phyloP scores from a whole-genome alignment of 768 basidiomycete species.

The Naematelia encephala region DNA sequence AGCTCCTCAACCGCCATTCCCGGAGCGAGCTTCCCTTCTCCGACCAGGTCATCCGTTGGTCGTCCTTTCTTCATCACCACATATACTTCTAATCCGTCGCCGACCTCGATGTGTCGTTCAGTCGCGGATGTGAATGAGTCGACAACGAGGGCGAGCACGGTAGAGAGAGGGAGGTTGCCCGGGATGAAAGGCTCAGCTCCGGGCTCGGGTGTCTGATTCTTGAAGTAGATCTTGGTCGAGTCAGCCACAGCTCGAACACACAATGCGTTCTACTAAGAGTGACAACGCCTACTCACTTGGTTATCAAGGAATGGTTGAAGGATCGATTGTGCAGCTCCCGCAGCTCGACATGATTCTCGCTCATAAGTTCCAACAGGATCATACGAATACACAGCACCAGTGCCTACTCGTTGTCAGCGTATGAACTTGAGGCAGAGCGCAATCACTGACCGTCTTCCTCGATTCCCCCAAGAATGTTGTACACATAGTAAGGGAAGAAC shows the following conservation, averaged over 20 bases:
- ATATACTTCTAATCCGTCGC: slow-evolving; percentile 91
- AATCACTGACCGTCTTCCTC: slow-evolving; percentile 82
- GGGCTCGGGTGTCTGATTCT: slow-evolving; percentile 78
- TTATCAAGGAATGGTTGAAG: slow-evolving; percentile 98
- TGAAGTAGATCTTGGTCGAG: slow-evolving; percentile 83
- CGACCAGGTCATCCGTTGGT: slow-evolving; percentile 55
- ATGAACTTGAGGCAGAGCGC: neutral
- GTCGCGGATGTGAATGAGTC: slow-evolving; percentile 97
- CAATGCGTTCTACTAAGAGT: neutral
- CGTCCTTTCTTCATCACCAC: slow-evolving; percentile 73
- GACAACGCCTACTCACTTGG: slow-evolving; percentile 63
- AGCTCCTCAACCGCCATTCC: slow-evolving; percentile 45
- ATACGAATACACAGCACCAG: slow-evolving; percentile 98
- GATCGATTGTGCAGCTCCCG: slow-evolving; percentile 88
- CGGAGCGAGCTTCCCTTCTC: slow-evolving; percentile 24
- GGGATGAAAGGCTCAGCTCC: slow-evolving; percentile 66
- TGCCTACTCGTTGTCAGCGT: slow-evolving; percentile 60
- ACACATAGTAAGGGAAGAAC: slow-evolving; percentile 98
- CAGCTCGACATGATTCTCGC: slow-evolving; percentile 92
- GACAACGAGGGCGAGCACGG: slow-evolving; percentile 80
- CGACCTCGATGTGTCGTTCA: slow-evolving; percentile 98
- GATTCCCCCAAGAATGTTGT: slow-evolving; percentile 92
- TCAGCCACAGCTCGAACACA: slow-evolving; percentile 6
- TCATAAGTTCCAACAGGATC: slow-evolving; percentile 99
- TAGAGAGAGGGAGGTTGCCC: slow-evolving; percentile 70